These are phyloP conservation scores for Metahyphopichia silvanorum DNA, from an alignment of 805 yeast genomes.

Conservation along the genomic window DNA sequence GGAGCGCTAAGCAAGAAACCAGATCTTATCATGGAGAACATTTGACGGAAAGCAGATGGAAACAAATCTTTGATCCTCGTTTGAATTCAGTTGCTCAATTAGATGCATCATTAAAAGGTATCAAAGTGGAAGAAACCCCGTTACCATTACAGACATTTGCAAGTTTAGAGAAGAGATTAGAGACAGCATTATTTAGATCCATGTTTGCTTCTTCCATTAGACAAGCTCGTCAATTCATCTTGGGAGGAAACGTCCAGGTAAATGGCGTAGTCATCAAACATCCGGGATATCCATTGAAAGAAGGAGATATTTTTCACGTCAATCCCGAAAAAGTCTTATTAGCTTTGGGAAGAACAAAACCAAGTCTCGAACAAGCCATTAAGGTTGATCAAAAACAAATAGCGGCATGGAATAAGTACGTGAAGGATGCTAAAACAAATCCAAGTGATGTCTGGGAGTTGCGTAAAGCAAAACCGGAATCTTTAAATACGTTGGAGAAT, in stretches of 20 bases:
- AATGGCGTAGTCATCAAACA: slow-evolving; percentile 77
- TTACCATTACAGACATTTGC: slow-evolving; percentile 86
- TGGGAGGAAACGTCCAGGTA: slow-evolving; percentile 78
- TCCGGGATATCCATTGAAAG: slow-evolving; percentile 71
- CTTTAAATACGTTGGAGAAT: slow-evolving; percentile 26
- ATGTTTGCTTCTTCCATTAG: slow-evolving; percentile 91
- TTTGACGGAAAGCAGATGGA: slow-evolving; percentile 80
- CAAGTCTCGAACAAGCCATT: slow-evolving; percentile 64
- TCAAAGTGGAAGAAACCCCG: slow-evolving; percentile 62
- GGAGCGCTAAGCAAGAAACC: slow-evolving; percentile 87
- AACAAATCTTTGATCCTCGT: slow-evolving; percentile 62
- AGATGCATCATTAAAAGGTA: slow-evolving; percentile 73
- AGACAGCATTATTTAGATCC: slow-evolving; percentile 85
- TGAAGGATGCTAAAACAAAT: slow-evolving; percentile 52
- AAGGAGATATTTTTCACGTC: slow-evolving; percentile 87
- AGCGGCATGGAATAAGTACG: slow-evolving; percentile 70
- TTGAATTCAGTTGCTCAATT: slow-evolving; percentile 85
- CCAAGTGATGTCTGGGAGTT: slow-evolving; percentile 58
- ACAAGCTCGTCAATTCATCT: slow-evolving; percentile 87
- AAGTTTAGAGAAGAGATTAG: slow-evolving; percentile 82
- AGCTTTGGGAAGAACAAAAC: slow-evolving; percentile 85
- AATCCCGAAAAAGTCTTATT: slow-evolving; percentile 79
- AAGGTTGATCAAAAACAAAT: slow-evolving; percentile 72
- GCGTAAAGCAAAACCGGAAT: slow-evolving; percentile 38
- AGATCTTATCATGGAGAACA: slow-evolving; percentile 96